phyloP scores from a whole-genome alignment of 257 asterid species.

The Solanum megistacrolobum region DNA sequence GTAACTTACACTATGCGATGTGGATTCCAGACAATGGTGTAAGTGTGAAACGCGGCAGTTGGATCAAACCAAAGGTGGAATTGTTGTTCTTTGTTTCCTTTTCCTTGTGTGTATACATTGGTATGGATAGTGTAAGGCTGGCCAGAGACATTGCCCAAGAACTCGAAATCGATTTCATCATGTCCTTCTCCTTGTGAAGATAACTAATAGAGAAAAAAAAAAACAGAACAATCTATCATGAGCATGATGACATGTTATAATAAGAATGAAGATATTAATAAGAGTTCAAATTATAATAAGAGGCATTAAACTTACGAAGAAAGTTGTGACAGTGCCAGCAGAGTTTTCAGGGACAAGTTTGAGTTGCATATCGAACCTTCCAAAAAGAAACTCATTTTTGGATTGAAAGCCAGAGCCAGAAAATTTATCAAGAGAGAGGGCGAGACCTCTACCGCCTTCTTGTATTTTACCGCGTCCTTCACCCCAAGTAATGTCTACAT shows the following conservation, averaged over 20 bases:
- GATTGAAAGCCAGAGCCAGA: constrained; percentile 3
- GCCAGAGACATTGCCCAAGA: constrained; percentile 1
- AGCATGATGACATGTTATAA: neutral
- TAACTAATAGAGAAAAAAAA: neutral
- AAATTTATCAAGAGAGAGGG: neutral
- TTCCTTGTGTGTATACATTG: constrained; percentile 2
- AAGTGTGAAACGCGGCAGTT: constrained; percentile 3
- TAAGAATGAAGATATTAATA: neutral
- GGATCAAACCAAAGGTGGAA: constrained; percentile 9
- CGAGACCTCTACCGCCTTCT: neutral
- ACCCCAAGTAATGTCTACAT: neutral
- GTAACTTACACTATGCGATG: constrained; percentile 2
- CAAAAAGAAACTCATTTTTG: neutral
- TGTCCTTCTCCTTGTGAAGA: neutral
- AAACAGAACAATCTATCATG: neutral
- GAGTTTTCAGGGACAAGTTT: neutral
- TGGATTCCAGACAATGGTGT: constrained; percentile 5
- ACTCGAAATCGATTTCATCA: constrained; percentile 4
- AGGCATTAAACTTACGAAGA: neutral
- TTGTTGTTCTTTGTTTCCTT: constrained; percentile 7
- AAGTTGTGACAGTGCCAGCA: neutral
- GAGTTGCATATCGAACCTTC: neutral
- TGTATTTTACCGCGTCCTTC: neutral
- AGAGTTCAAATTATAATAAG: neutral
- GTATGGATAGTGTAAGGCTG: constrained; percentile 5